Conservation (phyloP, 2,329 filamentous ascomycete genomes). For the Nannizzia gypsea region DNA sequence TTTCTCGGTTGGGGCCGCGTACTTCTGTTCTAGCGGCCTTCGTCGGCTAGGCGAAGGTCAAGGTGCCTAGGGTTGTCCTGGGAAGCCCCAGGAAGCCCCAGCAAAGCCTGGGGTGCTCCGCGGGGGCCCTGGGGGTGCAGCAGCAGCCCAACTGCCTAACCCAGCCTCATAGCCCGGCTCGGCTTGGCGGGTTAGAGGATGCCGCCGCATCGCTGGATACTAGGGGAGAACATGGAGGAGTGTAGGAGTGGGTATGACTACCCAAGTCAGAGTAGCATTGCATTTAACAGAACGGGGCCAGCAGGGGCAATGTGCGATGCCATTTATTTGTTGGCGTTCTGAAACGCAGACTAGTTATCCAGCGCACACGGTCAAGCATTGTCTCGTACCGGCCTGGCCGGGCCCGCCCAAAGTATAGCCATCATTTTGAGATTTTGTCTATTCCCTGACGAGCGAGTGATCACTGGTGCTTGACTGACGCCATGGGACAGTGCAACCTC, state of each 20-base stretch:
- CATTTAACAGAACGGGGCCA: not conserved
- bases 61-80: not conserved
- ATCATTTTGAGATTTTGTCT: not conserved
- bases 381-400: not conserved
- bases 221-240: not conserved
- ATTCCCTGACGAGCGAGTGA: not conserved
- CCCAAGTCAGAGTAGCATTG: not conserved
- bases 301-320: not conserved
- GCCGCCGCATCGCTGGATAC: not conserved
- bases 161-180: not conserved
- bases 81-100: not conserved
- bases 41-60: not conserved
- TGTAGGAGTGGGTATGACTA: not conserved
- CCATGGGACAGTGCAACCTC: not conserved
- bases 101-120: not conserved
- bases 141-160: constrained; percentile 3
- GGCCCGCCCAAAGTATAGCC: not conserved
- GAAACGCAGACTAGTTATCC: not conserved
- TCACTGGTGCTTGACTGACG: not conserved
- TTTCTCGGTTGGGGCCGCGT: constrained; percentile 2
- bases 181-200: not conserved
- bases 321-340: not conserved
- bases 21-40: not conserved
- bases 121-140: not conserved
- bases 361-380: not conserved